Conservation (phyloP, 179 eudicot species). For the Silene noctiflora region DNA sequence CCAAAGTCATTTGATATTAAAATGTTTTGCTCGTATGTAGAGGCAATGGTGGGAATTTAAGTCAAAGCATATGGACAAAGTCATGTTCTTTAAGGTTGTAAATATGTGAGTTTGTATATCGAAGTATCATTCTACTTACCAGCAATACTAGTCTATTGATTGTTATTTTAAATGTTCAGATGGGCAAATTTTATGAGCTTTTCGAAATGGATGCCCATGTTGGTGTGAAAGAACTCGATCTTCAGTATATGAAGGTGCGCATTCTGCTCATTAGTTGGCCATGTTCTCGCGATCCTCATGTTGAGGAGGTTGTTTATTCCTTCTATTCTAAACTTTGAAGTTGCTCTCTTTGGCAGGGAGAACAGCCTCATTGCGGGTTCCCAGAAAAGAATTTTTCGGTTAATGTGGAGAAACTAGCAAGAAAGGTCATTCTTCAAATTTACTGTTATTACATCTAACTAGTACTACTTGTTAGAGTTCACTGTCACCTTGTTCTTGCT, state of each 20-base stretch:
- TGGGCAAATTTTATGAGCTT: slow-evolving; percentile 98
- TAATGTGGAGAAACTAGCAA: slow-evolving; percentile 82
- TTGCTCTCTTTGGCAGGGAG: slow-evolving; percentile 57
- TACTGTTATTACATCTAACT: neutral
- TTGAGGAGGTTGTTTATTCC: slow-evolving; percentile 4
- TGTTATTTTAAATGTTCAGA: slow-evolving; percentile 38
- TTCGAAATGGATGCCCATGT: slow-evolving; percentile 99
- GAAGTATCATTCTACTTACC: slow-evolving; percentile 6
- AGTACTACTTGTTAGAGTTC: neutral
- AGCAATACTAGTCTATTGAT: slow-evolving; percentile 3
- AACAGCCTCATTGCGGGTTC: slow-evolving; percentile 98
- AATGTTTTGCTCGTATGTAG: slow-evolving; percentile 35
- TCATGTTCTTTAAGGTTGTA: slow-evolving; percentile 90
- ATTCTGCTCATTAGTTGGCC: neutral
- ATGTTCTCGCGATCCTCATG: neutral
- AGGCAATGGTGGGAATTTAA: slow-evolving; percentile 99
- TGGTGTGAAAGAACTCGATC: slow-evolving; percentile 90
- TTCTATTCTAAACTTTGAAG: slow-evolving; percentile 4
- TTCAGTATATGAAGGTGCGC: slow-evolving; percentile 95
- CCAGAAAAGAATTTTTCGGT: slow-evolving; percentile 87
- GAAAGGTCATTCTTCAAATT: slow-evolving; percentile 51
- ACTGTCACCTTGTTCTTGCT: neutral
- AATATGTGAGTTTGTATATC: slow-evolving; percentile 6
- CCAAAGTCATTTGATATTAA: slow-evolving; percentile 19
- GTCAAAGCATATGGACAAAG: slow-evolving; percentile 96